These are phyloP conservation scores for Camillea tinctor DNA, from an alignment of 2,329 filamentous ascomycete genomes.

Conservation along the genomic window DNA sequence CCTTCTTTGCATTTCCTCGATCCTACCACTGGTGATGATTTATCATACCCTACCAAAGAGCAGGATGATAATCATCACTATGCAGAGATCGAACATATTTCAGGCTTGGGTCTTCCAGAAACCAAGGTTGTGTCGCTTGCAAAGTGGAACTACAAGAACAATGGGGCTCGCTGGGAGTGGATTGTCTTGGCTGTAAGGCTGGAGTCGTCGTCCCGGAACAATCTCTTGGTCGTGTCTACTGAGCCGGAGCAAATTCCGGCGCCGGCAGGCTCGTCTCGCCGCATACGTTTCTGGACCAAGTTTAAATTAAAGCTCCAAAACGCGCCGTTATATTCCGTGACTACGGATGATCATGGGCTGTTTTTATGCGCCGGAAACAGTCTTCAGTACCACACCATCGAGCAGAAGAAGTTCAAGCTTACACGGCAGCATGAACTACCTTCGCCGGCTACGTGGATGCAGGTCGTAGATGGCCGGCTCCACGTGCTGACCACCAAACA, in stretches of 20 bases:
- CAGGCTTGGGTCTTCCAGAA: conserved; percentile 53
- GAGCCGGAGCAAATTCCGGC: conserved; percentile 26
- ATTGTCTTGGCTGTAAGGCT: conserved; percentile 56
- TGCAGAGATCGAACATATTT: conserved; percentile 46
- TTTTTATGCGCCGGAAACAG: conserved; percentile 54
- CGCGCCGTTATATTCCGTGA: conserved; percentile 53
- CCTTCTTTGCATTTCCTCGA: conserved; percentile 58
- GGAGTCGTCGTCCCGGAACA: conserved; percentile 39
- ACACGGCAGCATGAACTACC: conserved; percentile 48
- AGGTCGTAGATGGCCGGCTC: conserved; percentile 46
- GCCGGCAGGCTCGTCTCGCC: conserved; percentile 27
- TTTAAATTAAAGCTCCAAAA: conserved; percentile 45
- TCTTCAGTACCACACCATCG: conserved; percentile 57
- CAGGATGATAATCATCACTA: conserved; percentile 32
- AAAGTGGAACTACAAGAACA: conserved; percentile 62
- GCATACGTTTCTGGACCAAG: conserved; percentile 54
- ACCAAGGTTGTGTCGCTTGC: conserved; percentile 60
- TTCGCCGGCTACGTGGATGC: conserved; percentile 52
- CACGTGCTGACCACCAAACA: conserved; percentile 53
- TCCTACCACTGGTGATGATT: conserved; percentile 49
- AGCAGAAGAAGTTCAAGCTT: conserved; percentile 52
- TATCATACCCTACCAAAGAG: conserved; percentile 43
- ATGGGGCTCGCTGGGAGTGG: conserved; percentile 59
- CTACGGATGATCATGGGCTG: conserved; percentile 54
- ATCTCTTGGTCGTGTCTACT: conserved; percentile 56